These are phyloP conservation scores for Phaffia rhodozyma DNA, from an alignment of 1,284 basidiomycete genomes.

Conservation along the genomic window DNA sequence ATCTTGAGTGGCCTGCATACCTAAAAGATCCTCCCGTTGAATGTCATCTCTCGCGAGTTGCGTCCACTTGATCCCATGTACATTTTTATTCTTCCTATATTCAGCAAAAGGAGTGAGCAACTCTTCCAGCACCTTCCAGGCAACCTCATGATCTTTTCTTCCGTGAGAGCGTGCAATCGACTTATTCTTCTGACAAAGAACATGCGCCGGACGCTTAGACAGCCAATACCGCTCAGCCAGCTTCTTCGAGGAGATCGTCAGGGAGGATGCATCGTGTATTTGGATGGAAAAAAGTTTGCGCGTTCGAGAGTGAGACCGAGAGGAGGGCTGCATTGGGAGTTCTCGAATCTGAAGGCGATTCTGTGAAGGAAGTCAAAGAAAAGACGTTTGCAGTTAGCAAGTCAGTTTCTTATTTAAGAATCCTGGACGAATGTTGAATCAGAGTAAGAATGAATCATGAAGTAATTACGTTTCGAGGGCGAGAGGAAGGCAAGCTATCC, in stretches of 20 bases:
- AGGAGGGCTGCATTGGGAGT: slow-evolving; percentile 18
- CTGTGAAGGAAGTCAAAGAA: slow-evolving; percentile 13
- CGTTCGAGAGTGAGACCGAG: not conserved
- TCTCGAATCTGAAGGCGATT: slow-evolving; percentile 27
- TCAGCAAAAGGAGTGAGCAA: not conserved
- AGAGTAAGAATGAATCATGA: too few relatives aligned
- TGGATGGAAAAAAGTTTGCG: not conserved
- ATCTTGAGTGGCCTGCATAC: not conserved
- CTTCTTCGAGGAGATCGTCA: too few relatives aligned
- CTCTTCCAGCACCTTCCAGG: slow-evolving; percentile 13
- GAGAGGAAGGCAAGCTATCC: too few relatives aligned
- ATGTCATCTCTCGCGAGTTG: slow-evolving; percentile 25
- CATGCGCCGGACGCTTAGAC: too few relatives aligned
- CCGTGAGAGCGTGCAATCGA: not conserved
- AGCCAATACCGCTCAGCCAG: too few relatives aligned
- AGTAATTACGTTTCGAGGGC: too few relatives aligned
- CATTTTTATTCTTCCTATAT: not conserved
- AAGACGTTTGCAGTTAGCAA: not conserved
- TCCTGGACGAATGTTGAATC: too few relatives aligned
- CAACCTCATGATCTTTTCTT: slow-evolving; percentile 10
- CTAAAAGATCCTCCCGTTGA: not conserved
- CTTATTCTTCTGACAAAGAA: slow-evolving; percentile 1
- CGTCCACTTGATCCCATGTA: slow-evolving; percentile 18
- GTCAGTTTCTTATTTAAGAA: too few relatives aligned
- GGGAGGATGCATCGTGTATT: not conserved